These are phyloP conservation scores for Ilyonectria destructans DNA, from an alignment of 2,329 filamentous ascomycete genomes.

Conservation along the genomic window DNA sequence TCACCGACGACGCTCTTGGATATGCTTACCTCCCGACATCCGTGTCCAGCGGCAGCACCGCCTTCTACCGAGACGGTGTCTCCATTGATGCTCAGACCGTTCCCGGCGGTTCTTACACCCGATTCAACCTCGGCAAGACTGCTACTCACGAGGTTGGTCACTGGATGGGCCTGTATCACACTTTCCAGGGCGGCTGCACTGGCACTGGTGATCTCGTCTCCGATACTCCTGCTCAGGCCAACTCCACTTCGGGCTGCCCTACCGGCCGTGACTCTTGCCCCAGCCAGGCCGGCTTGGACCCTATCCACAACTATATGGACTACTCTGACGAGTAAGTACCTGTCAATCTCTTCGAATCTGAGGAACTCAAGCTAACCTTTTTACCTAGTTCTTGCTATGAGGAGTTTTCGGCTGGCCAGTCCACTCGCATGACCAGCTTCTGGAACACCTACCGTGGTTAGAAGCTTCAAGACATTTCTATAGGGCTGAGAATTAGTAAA, in stretches of 20 bases:
- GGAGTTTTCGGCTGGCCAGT: slow-evolving; percentile 48
- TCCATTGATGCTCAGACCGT: slow-evolving; percentile 56
- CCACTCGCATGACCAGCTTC: slow-evolving; percentile 54
- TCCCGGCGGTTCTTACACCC: slow-evolving; percentile 55
- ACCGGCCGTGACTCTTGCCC: slow-evolving; percentile 56
- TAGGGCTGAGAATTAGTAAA: no score
- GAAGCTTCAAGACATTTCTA: neutral
- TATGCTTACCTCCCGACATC: slow-evolving; percentile 64
- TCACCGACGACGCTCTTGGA: slow-evolving; percentile 57
- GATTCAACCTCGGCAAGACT: slow-evolving; percentile 55
- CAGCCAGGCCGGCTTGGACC: slow-evolving; percentile 51
- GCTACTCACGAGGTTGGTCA: slow-evolving; percentile 63
- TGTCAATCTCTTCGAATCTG: neutral
- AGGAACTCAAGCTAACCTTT: neutral
- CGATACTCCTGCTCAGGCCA: slow-evolving; percentile 60
- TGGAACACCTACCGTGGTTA: slow-evolving; percentile 57
- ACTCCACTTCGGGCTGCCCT: slow-evolving; percentile 55
- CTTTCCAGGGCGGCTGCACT: slow-evolving; percentile 61
- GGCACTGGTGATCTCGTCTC: slow-evolving; percentile 57
- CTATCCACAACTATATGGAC: slow-evolving; percentile 60
- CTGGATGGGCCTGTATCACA: slow-evolving; percentile 66
- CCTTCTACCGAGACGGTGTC: slow-evolving; percentile 59
- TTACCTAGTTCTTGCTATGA: neutral
- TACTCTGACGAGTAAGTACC: slow-evolving; percentile 60
- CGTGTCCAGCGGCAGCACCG: slow-evolving; percentile 50